Base-by-base conservation (phyloP, 2,329 filamentous ascomycete species). In the Aspergillus terreus region DNA sequence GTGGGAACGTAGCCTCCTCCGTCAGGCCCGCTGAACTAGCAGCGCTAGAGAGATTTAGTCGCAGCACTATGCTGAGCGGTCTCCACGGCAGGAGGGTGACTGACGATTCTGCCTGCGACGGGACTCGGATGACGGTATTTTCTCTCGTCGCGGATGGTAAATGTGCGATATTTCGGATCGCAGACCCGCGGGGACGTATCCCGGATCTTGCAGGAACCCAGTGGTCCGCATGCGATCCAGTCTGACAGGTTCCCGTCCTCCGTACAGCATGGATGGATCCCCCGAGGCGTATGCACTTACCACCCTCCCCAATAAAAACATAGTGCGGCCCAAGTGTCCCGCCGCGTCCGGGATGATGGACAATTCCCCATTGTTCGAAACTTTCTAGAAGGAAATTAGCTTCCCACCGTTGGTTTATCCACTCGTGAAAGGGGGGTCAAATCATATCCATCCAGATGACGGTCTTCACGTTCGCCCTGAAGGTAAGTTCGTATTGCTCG, bases 361-460 rank as follows among this genome's bases (percentile, higher is more conserved):
- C 42, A 19, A 19, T 46, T 46, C 50, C 46, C 54, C 56, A 56
- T 54, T 44, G 49, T 60, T 61, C 54, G 58, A 67, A 66, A 56
- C 59, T 61, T 68, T 67, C 64, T 67, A 68, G 65, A 68, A 69
- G 63, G 58, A 63, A 58, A 58, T 58, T 67, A 64, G 55, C 58
- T 60, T 66, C 62, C 52, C 55, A 49, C 62, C 58, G 59, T 63
- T 58, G 54, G 36, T 50, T 51, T 47, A 55, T 51, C 58, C 50
- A 46, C 45, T 49, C 41, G 44, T 35, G 35, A 59, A 59, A 54
- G 53, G 57, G 55, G 49, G 55, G 47, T 50, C 27, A 30, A 30
- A 30, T 30, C 27, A 30, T 11, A 30, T 30, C 27, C 27, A 11
- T 30, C 27, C 27, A 11, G 6, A 23, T 23, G 27, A 30, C 27